A percentile compares a stretch with the other conserved stretches of the same genome.
Conservation (phyloP, 2,329 filamentous ascomycete genomes). For the Colletotrichum chrysophilum region DNA sequence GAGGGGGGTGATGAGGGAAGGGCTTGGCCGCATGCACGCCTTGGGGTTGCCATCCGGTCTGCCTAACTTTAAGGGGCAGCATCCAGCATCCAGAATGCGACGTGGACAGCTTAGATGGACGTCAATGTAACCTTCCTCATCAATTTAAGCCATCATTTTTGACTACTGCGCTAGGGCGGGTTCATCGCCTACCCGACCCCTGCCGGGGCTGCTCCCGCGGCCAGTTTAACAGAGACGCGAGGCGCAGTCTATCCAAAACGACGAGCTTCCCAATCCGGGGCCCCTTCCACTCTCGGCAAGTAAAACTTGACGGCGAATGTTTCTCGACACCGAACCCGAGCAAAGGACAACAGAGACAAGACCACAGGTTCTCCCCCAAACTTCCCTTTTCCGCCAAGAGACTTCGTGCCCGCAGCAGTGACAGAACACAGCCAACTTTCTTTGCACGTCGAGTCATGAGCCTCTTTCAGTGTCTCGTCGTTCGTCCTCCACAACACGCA, state of each 20-base stretch:
- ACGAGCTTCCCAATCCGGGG: background rate
- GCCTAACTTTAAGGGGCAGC: background rate
- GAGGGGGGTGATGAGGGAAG: background rate
- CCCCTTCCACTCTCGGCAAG: background rate
- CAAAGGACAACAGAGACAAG: background rate
- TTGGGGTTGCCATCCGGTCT: background rate
- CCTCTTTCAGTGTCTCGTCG: background rate
- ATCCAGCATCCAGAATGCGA: background rate
- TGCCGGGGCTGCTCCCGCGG: background rate
- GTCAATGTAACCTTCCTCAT: background rate
- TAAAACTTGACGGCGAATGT: background rate
- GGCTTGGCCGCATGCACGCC: background rate
- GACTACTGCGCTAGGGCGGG: background rate
- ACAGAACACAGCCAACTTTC: background rate
- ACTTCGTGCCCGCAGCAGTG: background rate
- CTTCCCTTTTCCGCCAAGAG: background rate
- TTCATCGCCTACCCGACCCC: background rate
- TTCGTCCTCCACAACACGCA: background rate
- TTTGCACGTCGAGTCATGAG: slow-evolving; percentile 2
- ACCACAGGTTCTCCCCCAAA: background rate
- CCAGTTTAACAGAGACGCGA: background rate
- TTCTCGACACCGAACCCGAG: background rate
- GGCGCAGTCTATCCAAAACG: background rate
- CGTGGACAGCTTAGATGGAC: background rate
- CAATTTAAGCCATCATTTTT: background rate